These are phyloP conservation scores for Acer yangbiense DNA, from an alignment of 345 rosid species.

Conservation along the genomic window DNA sequence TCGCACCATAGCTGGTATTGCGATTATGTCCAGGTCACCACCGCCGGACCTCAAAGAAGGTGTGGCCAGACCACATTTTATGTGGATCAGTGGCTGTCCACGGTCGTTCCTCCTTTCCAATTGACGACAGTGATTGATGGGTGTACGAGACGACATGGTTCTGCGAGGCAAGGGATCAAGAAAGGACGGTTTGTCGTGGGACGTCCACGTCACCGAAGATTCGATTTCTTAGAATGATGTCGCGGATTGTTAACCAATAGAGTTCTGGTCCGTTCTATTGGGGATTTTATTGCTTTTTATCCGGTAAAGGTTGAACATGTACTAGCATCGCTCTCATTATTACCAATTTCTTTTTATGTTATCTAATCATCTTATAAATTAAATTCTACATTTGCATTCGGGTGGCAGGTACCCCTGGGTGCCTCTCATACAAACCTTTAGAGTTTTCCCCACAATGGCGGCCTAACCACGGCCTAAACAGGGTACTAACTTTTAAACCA, in stretches of 20 bases:
- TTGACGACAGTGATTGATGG: conserved; percentile 39
- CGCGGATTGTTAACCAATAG: not conserved
- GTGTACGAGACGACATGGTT: conserved; percentile 16
- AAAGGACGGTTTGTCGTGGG: not conserved
- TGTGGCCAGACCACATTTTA: conserved; percentile 38
- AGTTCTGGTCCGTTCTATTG: not conserved
- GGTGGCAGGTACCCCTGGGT: too few relatives aligned
- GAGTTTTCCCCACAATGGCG: too few relatives aligned
- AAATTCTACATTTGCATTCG: too few relatives aligned
- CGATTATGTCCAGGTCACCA: conserved; percentile 47
- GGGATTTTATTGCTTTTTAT: not conserved
- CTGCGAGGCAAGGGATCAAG: not conserved
- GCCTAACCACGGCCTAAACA: too few relatives aligned
- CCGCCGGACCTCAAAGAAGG: conserved; percentile 32
- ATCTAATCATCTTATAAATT: not conserved
- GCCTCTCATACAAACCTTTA: too few relatives aligned
- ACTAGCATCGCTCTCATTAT: not conserved
- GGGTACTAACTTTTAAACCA: too few relatives aligned
- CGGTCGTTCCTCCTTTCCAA: conserved; percentile 30
- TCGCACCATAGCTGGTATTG: conserved; percentile 55
- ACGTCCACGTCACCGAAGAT: not conserved
- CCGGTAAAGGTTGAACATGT: not conserved
- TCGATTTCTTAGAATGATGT: not conserved
- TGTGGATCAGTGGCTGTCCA: conserved; percentile 49
- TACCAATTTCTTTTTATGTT: not conserved